Evolutionary conservation across 2,329 filamentous ascomycete genomes (phyloP).

Genomic region (Fusarium goolgardi): DNA sequence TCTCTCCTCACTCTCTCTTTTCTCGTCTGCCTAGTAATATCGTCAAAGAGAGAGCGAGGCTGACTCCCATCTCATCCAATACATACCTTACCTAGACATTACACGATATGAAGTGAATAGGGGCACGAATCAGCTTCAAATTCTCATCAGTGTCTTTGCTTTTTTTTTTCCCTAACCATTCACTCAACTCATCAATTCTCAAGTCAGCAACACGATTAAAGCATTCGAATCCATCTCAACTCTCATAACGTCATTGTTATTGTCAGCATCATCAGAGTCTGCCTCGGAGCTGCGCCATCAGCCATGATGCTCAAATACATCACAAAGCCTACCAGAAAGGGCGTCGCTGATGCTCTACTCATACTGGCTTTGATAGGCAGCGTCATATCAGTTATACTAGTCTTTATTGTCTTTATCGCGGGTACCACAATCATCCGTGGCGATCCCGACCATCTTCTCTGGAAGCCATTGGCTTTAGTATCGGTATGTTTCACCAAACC

Average conservation of each 20-base stretch:
- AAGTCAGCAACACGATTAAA: not conserved
- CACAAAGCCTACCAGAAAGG: constrained; percentile 33
- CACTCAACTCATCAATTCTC: not conserved
- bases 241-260: constrained; percentile 24
- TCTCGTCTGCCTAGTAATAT: constrained; percentile 34
- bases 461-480: constrained; percentile 42
- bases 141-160: not conserved
- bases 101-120: constrained; percentile 24
- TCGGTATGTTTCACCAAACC: constrained; percentile 36
- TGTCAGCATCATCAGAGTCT: constrained; percentile 14
- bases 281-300: constrained; percentile 12
- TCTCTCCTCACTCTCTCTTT: constrained; percentile 12
- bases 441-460: constrained; percentile 32
- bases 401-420: constrained; percentile 37
- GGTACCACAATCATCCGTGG: constrained; percentile 40
- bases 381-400: constrained; percentile 35
- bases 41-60: constrained; percentile 23
- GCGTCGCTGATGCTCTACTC: constrained; percentile 32
- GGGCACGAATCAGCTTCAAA: constrained; percentile 23
- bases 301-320: constrained; percentile 30
- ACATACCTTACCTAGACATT: not conserved
- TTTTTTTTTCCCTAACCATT: not conserved
- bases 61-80: constrained; percentile 25
- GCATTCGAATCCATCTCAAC: not conserved
- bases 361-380: constrained; percentile 40